A percentile compares a stretch with the other conserved stretches of the same genome.
Conservation (phyloP, 73 alveolate species). For the Paraurostyla sp. region DNA sequence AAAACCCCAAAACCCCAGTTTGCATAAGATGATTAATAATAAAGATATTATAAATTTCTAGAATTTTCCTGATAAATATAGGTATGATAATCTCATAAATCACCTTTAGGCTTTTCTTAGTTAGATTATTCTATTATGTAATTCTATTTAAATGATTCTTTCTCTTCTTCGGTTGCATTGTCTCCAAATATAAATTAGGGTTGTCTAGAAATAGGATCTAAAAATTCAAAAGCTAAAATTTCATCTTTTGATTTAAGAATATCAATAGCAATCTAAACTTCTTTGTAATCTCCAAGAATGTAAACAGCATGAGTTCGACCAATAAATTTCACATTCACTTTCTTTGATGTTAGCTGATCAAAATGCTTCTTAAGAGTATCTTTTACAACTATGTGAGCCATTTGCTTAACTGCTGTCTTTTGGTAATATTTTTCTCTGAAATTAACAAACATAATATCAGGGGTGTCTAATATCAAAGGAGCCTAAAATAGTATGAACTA, state of each 20-base stretch:
- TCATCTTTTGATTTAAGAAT: neutral
- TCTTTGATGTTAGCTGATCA: neutral
- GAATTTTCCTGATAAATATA: too few relatives aligned
- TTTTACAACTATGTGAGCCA: neutral
- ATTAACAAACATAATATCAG: neutral
- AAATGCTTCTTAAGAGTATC: neutral
- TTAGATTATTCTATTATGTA: neutral
- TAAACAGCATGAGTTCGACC: slow-evolving; percentile 6
- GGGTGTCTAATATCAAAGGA: neutral
- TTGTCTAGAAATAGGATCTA: neutral
- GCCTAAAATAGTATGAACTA: neutral
- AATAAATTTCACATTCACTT: neutral
- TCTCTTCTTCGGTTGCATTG: neutral
- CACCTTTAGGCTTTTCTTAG: neutral
- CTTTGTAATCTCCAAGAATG: neutral
- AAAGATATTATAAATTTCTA: too few relatives aligned
- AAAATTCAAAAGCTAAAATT: neutral
- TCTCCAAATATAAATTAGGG: neutral
- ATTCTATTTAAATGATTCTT: neutral
- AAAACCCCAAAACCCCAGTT: too few relatives aligned
- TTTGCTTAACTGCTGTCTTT: neutral
- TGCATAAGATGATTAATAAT: too few relatives aligned
- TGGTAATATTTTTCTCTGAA: slow-evolving; percentile 31
- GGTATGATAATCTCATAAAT: neutral
- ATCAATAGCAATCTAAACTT: neutral